Conservation (phyloP, 768 basidiomycete species). For the Boletus subcaerulescens region DNA sequence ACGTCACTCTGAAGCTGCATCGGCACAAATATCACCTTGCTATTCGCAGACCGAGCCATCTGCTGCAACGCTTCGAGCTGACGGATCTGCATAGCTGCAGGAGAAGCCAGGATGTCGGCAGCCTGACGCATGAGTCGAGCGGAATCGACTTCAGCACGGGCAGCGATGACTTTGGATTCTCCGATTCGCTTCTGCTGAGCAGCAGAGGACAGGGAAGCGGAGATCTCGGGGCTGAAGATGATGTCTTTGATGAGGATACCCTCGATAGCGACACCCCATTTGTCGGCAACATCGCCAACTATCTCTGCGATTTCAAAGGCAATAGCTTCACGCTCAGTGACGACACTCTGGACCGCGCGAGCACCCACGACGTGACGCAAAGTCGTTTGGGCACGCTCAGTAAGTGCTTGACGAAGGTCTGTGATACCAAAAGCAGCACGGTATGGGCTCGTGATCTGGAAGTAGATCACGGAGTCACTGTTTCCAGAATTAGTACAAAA, state of each 20-base stretch:
- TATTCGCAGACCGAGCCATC: conserved; percentile 87
- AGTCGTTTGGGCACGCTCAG: conserved; percentile 89
- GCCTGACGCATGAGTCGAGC: conserved; percentile 96
- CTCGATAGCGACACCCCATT: conserved; percentile 97
- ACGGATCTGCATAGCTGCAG: conserved; percentile 97
- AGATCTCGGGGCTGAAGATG: conserved; percentile 88
- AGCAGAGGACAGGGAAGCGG: conserved; percentile 88
- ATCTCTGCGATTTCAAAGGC: conserved; percentile 97
- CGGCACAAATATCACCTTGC: conserved; percentile 93
- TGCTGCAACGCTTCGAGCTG: conserved; percentile 94
- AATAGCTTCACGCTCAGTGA: conserved; percentile 95
- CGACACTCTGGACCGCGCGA: conserved; percentile 90
- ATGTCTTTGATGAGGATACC: conserved; percentile 95
- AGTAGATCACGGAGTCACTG: conserved; percentile 91
- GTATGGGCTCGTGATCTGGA: conserved; percentile 87
- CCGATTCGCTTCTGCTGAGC: conserved; percentile 97
- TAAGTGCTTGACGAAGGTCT: conserved; percentile 81
- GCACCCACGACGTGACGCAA: conserved; percentile 97
- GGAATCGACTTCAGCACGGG: conserved; percentile 92
- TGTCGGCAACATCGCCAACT: conserved; percentile 86
- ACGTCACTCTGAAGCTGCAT: conserved; percentile 86
- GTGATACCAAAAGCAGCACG: conserved; percentile 92
- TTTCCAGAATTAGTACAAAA: conserved; percentile 5
- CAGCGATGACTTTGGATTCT: conserved; percentile 95
- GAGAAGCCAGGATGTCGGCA: conserved; percentile 89